Conservation (phyloP, 2,329 filamentous ascomycete species). For the Aspergillus transmontanensis region DNA sequence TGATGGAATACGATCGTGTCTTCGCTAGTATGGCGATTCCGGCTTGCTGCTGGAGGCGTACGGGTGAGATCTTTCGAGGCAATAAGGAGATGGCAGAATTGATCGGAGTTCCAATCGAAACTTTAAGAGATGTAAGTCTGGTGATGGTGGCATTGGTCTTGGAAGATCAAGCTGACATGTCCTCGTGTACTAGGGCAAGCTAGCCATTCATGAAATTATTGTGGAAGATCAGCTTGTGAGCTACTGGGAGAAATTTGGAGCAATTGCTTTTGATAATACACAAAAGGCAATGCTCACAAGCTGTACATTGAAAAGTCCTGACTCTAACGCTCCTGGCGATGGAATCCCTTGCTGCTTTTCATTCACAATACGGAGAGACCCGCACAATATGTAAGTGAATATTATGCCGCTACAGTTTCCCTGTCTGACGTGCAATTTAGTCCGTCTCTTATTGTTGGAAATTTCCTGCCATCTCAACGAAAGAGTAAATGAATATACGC, state of each 20-base stretch:
- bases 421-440: constrained; percentile 50
- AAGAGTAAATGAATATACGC: constrained; percentile 39
- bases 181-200: constrained; percentile 68
- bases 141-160: not conserved
- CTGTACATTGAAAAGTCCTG: constrained; percentile 84
- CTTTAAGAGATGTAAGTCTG: constrained; percentile 77
- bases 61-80: constrained; percentile 93
- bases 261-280: constrained; percentile 90
- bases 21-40: constrained; percentile 99
- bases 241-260: constrained; percentile 99
- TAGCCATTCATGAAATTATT: constrained; percentile 93
- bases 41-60: constrained; percentile 94
- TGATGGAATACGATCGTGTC: constrained; percentile 98
- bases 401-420: not conserved
- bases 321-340: constrained; percentile 65
- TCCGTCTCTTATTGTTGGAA: constrained; percentile 91
- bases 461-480: constrained; percentile 87
- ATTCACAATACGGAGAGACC: constrained; percentile 92
- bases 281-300: constrained; percentile 96
- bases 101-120: constrained; percentile 89
- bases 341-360: constrained; percentile 95
- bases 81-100: constrained; percentile 99
- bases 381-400: constrained; percentile 84
- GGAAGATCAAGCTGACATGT: constrained; percentile 7
- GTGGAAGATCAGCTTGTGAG: constrained; percentile 92